Evolutionary conservation across 768 basidiomycete species (phyloP), one percentile per base, ranked within the genome.

Genomic region (Tulasnella sp.): DNA sequence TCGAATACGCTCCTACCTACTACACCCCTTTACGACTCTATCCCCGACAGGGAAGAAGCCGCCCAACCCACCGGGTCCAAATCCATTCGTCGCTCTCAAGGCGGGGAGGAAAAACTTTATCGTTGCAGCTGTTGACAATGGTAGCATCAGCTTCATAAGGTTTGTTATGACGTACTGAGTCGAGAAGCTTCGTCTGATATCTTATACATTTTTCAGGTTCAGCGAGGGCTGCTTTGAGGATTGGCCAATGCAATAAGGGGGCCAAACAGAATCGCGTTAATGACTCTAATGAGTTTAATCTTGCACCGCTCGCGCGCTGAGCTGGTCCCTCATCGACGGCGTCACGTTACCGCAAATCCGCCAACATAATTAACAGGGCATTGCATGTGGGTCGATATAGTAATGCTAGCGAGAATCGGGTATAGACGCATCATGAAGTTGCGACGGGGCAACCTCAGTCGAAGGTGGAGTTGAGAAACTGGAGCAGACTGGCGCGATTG

Each of bases 81-180:
- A 92, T 63, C 85, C 89, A 0, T 93, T 94, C 65, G 76, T 80
- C 60, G 77, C 79, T 4, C 72, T 97, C 59, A 88, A 93, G 63
- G 78, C 80, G 27, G 94, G 94, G 0, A 86, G 83, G 66, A 87
- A 88, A 65, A 82, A 75, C 7, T 72, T 93, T 51, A 74, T 97
- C 32, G 77, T 98, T 46, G 93, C 92, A 1, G 88, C 78, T 2
- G 91, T 93, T 4, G 92, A 96, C 69, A 77, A 80, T 2, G 90
- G 93, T 7, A 89, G 77, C 61, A 83, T 83, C 40, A 85, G 86
- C 62, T 93, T 96, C 73, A 86, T 90, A 70, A 35, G 39, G 52
- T 54, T n/a, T 40, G 52, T 17, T 23, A 3, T 11, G 4, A 17
- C 19, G 15, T 29, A 23, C 50, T 39, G 36, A 52, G 19, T 39